phyloP scores from a whole-genome alignment of 495 filamentous ascomycete genomes.

The Tuber melanosporum region DNA sequence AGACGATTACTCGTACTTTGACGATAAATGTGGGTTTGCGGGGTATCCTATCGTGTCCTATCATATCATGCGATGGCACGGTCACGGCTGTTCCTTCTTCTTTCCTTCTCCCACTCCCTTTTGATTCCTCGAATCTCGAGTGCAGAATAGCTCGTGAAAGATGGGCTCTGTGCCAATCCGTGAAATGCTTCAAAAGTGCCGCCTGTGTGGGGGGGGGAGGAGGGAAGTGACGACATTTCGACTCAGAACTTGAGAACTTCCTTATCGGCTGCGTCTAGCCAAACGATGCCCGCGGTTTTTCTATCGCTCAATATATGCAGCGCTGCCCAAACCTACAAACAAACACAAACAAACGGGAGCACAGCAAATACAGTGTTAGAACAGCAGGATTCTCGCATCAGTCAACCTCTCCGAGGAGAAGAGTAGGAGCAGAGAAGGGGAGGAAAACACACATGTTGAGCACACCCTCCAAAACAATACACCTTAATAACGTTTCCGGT shows the following conservation, averaged over 20 bases:
- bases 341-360: background rate
- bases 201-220: background rate
- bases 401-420: background rate
- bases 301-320: conserved; percentile 35
- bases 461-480: conserved; percentile 36
- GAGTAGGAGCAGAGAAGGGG: background rate
- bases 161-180: background rate
- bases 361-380: background rate
- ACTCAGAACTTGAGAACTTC: conserved; percentile 25
- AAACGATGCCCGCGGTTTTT: conserved; percentile 19
- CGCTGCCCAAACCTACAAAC: conserved; percentile 33
- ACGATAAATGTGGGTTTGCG: background rate
- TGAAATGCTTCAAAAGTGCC: background rate
- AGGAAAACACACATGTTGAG: conserved; percentile 25
- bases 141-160: background rate
- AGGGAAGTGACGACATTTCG: background rate
- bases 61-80: background rate
- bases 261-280: conserved; percentile 35
- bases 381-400: background rate
- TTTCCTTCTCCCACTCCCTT: background rate
- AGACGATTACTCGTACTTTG: background rate
- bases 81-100: background rate
- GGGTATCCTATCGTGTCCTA: background rate
- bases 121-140: background rate
- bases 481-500: conserved; percentile 25